A percentile compares a stretch with the other conserved stretches of the same genome.
phyloP scores from a whole-genome alignment of 75 land plant species.

The Adiantum capillusveneris region DNA sequence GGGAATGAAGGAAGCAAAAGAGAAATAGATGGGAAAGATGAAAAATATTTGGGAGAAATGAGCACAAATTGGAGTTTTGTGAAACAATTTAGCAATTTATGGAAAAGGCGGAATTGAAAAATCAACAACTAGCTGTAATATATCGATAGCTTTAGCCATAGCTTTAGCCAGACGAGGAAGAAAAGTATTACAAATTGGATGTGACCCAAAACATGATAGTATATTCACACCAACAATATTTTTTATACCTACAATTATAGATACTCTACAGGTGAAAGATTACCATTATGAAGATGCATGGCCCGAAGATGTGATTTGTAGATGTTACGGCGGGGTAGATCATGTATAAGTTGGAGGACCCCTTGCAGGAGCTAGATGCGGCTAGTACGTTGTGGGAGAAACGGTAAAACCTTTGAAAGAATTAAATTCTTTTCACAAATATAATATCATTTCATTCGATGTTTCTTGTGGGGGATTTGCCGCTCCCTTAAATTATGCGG shows the following conservation, averaged over 20 bases:
- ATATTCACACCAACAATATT: constrained; percentile 6
- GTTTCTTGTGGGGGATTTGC: no score
- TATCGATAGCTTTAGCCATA: neutral
- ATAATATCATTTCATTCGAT: no score
- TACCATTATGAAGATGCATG: constrained; percentile 6
- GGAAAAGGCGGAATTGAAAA: constrained; percentile 4
- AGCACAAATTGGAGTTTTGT: no score
- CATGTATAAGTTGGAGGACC: no score
- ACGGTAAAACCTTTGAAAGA: no score
- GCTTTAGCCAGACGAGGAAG: neutral
- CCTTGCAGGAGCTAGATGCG: no score
- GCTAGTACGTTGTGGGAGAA: no score
- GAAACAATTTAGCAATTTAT: neutral
- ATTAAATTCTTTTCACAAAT: no score
- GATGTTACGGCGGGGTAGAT: constrained; percentile 5
- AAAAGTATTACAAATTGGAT: constrained; percentile 5
- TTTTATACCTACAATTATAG: constrained; percentile 7
- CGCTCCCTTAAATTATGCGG: no score
- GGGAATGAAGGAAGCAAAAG: no score
- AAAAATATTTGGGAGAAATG: no score
- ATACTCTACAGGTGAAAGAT: constrained; percentile 5
- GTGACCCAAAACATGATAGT: neutral
- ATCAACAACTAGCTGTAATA: constrained; percentile 7
- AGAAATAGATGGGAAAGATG: no score
- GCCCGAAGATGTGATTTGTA: neutral